A percentile compares a stretch with the other conserved stretches of the same genome.
These are phyloP conservation scores for Xylariaceae sp. DNA, from an alignment of 2,329 filamentous ascomycete genomes.

Conservation along the genomic window DNA sequence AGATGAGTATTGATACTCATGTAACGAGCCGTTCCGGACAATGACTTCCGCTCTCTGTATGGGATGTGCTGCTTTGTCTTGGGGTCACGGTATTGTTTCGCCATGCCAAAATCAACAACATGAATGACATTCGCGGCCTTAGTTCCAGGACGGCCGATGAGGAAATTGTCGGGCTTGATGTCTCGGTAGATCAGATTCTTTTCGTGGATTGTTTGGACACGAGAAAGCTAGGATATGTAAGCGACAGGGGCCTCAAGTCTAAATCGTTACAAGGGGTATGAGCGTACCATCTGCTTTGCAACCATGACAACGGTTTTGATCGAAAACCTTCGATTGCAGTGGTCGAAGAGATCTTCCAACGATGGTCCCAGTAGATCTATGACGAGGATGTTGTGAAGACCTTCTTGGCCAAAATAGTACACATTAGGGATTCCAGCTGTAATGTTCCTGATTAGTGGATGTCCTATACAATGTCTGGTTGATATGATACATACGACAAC, in stretches of 20 bases:
- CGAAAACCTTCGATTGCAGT: conserved; percentile 90
- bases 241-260: neutral
- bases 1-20: conserved; percentile 99
- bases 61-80: conserved; percentile 99
- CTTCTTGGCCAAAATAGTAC: conserved; percentile 98
- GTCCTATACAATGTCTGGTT: neutral
- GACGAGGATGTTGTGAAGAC: conserved; percentile 96
- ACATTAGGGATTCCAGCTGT: conserved; percentile 97
- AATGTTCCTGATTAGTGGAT: conserved; percentile 15
- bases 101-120: conserved; percentile 99
- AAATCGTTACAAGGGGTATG: too few relatives aligned
- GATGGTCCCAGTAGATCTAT: conserved; percentile 95
- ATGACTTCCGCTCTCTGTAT: conserved; percentile 92
- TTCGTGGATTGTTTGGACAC: conserved; percentile 92
- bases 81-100: conserved; percentile 97
- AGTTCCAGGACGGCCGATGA: conserved; percentile 86
- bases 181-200: conserved; percentile 99
- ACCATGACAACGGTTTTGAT: conserved; percentile 99
- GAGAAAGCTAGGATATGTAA: conserved; percentile 61
- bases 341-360: conserved; percentile 94
- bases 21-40: conserved; percentile 94
- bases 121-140: conserved; percentile 98
- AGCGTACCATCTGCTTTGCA: conserved; percentile 88
- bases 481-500: conserved; percentile 75
- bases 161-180: conserved; percentile 99